Conservation (phyloP, 345 rosid species). For the Xanthoceras sorbifolium region DNA sequence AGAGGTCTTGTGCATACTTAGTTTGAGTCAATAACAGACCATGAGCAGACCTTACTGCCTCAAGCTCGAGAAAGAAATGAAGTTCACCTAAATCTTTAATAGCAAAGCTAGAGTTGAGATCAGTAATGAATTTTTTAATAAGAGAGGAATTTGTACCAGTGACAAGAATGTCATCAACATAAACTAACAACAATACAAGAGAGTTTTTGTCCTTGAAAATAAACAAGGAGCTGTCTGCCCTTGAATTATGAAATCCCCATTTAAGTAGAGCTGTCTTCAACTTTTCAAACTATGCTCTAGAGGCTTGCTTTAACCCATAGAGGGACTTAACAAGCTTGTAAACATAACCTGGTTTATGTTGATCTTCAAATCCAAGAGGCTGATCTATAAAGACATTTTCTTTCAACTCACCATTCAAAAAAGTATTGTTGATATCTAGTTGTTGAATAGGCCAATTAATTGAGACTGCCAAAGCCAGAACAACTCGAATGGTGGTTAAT, state of each 20-base stretch:
- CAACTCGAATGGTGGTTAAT: neutral
- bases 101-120: too few relatives aligned
- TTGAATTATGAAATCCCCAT: too few relatives aligned
- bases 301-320: neutral
- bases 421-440: neutral
- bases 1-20: too few relatives aligned
- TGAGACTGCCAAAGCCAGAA: neutral
- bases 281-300: neutral
- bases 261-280: neutral
- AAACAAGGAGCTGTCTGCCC: too few relatives aligned
- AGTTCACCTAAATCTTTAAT: too few relatives aligned
- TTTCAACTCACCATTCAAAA: neutral
- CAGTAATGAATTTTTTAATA: too few relatives aligned
- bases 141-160: too few relatives aligned
- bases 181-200: too few relatives aligned
- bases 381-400: neutral
- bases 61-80: too few relatives aligned
- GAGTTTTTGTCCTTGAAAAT: too few relatives aligned
- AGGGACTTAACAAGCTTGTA: neutral
- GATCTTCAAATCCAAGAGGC: neutral
- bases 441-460: neutral
- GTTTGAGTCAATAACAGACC: too few relatives aligned
- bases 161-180: neutral
- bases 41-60: too few relatives aligned
- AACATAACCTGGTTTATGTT: rapidly evolving